Percentiles rank a stretch among this genome's conserved stretches.
Conservation (phyloP, 169 alveolate genomes). For the Eimeria falciformis region DNA sequence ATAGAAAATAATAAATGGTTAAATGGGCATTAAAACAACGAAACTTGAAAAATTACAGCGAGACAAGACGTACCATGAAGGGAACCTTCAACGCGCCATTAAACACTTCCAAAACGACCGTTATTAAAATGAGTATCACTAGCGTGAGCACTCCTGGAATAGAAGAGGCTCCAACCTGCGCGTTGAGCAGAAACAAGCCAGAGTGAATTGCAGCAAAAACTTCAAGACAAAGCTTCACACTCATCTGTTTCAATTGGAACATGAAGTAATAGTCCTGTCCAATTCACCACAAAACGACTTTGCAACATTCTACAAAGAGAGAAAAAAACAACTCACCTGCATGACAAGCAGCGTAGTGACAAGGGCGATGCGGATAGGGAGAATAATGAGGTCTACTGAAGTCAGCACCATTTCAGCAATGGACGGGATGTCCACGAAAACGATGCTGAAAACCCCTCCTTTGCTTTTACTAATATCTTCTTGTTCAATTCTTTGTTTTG, state of each 20-base stretch:
- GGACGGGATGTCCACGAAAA: conserved; percentile 72
- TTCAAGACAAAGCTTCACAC: too few relatives aligned
- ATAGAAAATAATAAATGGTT: too few relatives aligned
- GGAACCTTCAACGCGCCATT: conserved; percentile 19
- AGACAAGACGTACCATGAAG: background rate
- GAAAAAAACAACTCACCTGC: conserved; percentile 10
- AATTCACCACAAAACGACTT: too few relatives aligned
- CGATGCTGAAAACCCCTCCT: conserved; percentile 39
- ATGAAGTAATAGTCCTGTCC: too few relatives aligned
- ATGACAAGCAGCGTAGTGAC: conserved; percentile 41
- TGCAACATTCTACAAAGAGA: too few relatives aligned
- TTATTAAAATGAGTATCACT: background rate
- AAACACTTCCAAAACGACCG: background rate
- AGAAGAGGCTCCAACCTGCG: conserved; percentile 10
- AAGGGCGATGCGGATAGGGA: conserved; percentile 50
- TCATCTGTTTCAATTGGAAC: too few relatives aligned
- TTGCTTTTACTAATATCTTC: background rate
- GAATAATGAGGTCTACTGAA: conserved; percentile 25
- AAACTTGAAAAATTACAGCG: too few relatives aligned
- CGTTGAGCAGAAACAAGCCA: too few relatives aligned
- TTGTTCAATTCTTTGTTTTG: background rate
- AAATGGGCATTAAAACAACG: too few relatives aligned
- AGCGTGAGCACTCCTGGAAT: background rate
- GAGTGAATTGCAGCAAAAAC: too few relatives aligned
- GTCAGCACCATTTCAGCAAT: conserved; percentile 65